Percentiles rank a stretch among this genome's conserved stretches.
phyloP scores from a whole-genome alignment of 768 basidiomycete species.

The Lentinula lateritia region DNA sequence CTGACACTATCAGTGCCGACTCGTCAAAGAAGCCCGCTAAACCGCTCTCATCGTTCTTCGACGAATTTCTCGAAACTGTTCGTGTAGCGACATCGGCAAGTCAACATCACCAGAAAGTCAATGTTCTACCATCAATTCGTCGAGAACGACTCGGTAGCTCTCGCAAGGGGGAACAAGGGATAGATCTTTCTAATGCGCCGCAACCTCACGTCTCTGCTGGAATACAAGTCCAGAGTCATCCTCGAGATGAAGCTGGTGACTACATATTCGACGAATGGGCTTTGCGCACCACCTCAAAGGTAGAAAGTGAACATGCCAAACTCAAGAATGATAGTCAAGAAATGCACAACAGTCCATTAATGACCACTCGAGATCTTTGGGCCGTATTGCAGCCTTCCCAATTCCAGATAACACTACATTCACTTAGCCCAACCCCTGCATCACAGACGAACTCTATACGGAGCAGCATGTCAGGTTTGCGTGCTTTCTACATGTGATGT shows the following conservation, averaged over 20 bases:
- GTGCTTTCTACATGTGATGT: background rate
- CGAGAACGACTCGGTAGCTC: background rate
- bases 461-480: background rate
- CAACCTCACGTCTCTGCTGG: background rate
- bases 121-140: background rate
- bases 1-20: background rate
- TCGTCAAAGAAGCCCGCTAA: conserved; percentile 18
- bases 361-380: background rate
- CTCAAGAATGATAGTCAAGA: background rate
- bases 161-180: background rate
- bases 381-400: background rate
- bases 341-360: background rate
- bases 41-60: conserved; percentile 29
- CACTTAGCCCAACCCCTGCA: background rate
- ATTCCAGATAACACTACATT: background rate
- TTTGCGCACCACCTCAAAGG: background rate
- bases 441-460: background rate
- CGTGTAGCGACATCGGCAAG: conserved; percentile 18
- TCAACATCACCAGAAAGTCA: background rate
- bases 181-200: background rate
- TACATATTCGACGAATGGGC: background rate
- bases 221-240: background rate
- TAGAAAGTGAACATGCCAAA: background rate
- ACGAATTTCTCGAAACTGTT: conserved; percentile 28
- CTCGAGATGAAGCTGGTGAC: background rate